Base-by-base conservation (phyloP, 805 yeast genomes). In the Suhomyces canberraensis region DNA sequence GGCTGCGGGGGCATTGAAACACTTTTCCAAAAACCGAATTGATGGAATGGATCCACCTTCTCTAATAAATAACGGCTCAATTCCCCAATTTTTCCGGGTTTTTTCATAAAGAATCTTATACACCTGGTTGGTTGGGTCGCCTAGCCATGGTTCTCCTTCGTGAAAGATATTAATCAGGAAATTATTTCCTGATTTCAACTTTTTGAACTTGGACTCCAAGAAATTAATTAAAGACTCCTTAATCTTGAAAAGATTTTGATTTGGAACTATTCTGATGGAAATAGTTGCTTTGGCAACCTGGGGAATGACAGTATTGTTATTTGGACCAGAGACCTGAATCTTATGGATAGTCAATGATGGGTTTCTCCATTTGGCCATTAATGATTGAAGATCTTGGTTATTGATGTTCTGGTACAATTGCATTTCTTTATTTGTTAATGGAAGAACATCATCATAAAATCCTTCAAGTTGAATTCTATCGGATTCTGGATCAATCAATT, bases 31-130 rank as follows among this genome's bases (percentile, higher is more conserved):
- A 42, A 83, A 84, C 44, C 96, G 64, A 6, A 93, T 80, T 8
- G 91, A 82, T 2, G 98, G 97, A 56, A 91, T 89, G 0, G 97
- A 87, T 0, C 98, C 98, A 42, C 98, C 98, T 64, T 93, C 98
- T 46, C 98, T 76, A 21, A 93, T 86, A 42, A 80, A 82, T 28
- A 91, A 64, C 2, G 98, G 97, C 37, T 84, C 86, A 1, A 57
- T 54, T 0, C 76, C 78, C 98, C 98, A 91, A 37, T 80, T 85
- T 3, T 66, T 58, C 28, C 66, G 61, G 21, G 91, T 67, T 34
- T 84, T 87, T 16, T 76, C 64, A 37, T 73, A 69, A 24, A 93
- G 64, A 7, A 84, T 71, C 48, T 76, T 71, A 57, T 85, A 93
- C 2, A 90, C 87, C 29, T 71, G 71, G 52, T 86, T 89, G 11